Evolutionary conservation across 306 rosid genomes (phyloP).

Genomic region (Lotus japonicus): DNA sequence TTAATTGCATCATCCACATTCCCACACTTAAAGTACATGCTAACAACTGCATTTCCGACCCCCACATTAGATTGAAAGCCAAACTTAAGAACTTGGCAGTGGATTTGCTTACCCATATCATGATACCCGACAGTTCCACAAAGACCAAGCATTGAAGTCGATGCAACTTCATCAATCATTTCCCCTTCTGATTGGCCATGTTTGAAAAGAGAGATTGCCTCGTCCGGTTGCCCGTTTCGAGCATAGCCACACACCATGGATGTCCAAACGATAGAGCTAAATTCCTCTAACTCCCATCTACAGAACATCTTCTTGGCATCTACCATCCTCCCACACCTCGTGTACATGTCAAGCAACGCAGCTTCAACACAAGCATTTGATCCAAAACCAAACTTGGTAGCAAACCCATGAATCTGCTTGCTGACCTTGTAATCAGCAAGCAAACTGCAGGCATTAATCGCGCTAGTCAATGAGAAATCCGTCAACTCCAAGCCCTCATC

Average conservation of each 20-base stretch:
- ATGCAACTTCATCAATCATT: slow-evolving; percentile 64
- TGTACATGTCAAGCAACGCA: slow-evolving; percentile 76
- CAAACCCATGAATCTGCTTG: slow-evolving; percentile 71
- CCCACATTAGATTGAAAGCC: slow-evolving; percentile 50
- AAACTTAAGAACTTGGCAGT: slow-evolving; percentile 51
- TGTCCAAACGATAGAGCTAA: slow-evolving; percentile 51
- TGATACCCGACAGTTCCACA: slow-evolving; percentile 66
- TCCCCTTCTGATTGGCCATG: slow-evolving; percentile 45
- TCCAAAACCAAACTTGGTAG: slow-evolving; percentile 54
- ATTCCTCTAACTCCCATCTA: slow-evolving; percentile 46
- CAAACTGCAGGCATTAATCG: slow-evolving; percentile 61
- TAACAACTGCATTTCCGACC: slow-evolving; percentile 64
- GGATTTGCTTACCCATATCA: slow-evolving; percentile 83
- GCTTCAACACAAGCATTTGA: slow-evolving; percentile 56
- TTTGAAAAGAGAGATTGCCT: slow-evolving; percentile 60
- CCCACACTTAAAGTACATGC: slow-evolving; percentile 89
- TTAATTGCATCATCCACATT: slow-evolving; percentile 56
- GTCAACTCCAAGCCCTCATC: slow-evolving; percentile 50
- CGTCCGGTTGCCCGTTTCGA: slow-evolving; percentile 47
- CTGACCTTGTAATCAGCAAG: slow-evolving; percentile 36
- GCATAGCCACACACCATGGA: slow-evolving; percentile 74
- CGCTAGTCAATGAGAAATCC: slow-evolving; percentile 58
- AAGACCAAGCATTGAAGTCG: slow-evolving; percentile 52
- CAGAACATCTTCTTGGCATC: slow-evolving; percentile 59
- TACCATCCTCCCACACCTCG: slow-evolving; percentile 63